Evolutionary conservation across 768 basidiomycete genomes (phyloP), one percentile per base, ranked within the genome.

Genomic region (Calocera viscosa): DNA sequence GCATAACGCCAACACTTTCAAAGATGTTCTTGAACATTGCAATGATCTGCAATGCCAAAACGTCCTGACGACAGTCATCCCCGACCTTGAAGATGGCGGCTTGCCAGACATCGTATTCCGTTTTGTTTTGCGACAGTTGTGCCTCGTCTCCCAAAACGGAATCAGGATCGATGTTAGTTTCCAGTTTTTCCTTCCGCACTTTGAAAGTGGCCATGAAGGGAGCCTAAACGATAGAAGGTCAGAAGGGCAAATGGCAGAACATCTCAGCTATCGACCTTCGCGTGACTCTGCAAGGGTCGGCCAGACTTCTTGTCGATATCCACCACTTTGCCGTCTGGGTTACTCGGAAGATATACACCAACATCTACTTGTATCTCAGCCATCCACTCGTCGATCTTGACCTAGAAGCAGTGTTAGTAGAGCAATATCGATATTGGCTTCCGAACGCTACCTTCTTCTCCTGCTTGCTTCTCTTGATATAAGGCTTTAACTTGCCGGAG

Each of bases 171-270:
- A 82, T 81, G 68, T 86, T 79, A 24, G 91, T 77, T 24, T 86
- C 82, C 26, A 87, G 73, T 3, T 83, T 81, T 69, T 94, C 88
- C 75, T 97, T 95, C 67, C 90, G 84, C 26, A 99, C 96, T 80
- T 95, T 96, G 82, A 99, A 99, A 0, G 95, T 97, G 0, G 96
- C 96, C 96, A 99, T 98, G 80, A 99, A 99, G 0, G 96, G 96
- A 11, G 96, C 94, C 94, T 97, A 68, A 1, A n/a, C 34, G 38
- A 49, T 38, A 11, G 24, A 32, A 16, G 2, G 33, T 41, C 33
- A 40, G 66, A 53, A 39, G 66, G n/a, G 68, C 70, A 65, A 32
- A 22, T 49, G 47, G 41, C 16, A 40, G n/a, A 47, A 49, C 16
- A 26, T 3, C 30, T 53, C 30, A 1, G 22, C 17, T 35, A 66